A percentile compares a stretch with the other conserved stretches of the same genome.
Evolutionary conservation across 495 filamentous ascomycete genomes (phyloP).

Genomic region (Ascobolus immersus): DNA sequence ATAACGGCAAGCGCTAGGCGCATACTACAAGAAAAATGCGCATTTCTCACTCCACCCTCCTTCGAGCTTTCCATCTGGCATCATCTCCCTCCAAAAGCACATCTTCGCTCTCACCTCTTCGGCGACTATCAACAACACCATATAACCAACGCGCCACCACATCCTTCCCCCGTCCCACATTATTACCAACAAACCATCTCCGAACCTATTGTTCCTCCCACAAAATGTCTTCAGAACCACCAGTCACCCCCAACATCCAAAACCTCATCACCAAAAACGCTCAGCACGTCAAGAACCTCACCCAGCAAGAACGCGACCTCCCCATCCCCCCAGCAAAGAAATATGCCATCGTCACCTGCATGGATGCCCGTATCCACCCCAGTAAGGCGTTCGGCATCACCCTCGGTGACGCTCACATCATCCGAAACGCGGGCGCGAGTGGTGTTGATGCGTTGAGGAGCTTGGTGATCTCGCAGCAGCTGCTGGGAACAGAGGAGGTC

Average conservation of each 20-base stretch:
- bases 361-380: constrained; percentile 63
- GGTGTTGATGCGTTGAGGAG: constrained; percentile 44
- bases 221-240: constrained; percentile 11
- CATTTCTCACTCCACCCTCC: no score
- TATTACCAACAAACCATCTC: no score
- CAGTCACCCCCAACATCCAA: constrained; percentile 22
- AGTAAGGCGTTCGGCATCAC: constrained; percentile 44
- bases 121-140: no score
- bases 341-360: constrained; percentile 48
- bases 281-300: constrained; percentile 35
- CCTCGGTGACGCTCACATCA: constrained; percentile 56
- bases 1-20: no score
- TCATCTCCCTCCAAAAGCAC: no score
- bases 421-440: constrained; percentile 51
- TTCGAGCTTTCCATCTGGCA: no score
- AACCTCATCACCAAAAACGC: constrained; percentile 33
- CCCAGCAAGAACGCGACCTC: constrained; percentile 29
- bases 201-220: no score
- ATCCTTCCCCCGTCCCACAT: constrained; percentile 1
- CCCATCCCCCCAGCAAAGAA: constrained; percentile 49
- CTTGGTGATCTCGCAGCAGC: constrained; percentile 55
- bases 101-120: no score
- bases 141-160: no score
- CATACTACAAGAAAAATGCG: no score
- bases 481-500: constrained; percentile 55